phyloP scores from a whole-genome alignment of 768 basidiomycete genomes.

The Leccinum barrowsii region DNA sequence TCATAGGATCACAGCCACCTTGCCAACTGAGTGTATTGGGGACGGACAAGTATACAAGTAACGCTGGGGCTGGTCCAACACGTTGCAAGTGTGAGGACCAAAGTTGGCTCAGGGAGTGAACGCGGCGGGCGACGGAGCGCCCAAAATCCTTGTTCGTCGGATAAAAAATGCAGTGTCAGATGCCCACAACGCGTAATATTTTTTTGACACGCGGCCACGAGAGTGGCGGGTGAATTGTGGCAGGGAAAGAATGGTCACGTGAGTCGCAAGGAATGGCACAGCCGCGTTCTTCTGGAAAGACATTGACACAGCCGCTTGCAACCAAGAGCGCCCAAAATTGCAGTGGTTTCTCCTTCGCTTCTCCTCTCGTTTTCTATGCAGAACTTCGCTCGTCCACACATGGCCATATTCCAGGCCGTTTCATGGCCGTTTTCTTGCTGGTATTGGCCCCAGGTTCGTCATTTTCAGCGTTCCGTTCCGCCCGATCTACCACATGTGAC shows the following conservation, averaged over 20 bases:
- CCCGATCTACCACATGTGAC: conserved; percentile 3
- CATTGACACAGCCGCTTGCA: not conserved
- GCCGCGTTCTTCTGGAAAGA: not conserved
- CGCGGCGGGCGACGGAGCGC: conserved; percentile 14
- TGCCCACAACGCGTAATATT: conserved; percentile 3
- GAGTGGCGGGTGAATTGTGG: not conserved
- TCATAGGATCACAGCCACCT: conserved; percentile 27
- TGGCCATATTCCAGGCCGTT: not conserved
- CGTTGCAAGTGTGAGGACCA: conserved; percentile 20
- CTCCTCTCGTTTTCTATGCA: not conserved
- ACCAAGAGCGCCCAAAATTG: no score
- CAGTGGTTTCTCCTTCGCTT: not conserved
- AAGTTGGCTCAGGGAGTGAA: not conserved
- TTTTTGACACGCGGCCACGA: not conserved
- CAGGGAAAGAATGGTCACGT: not conserved
- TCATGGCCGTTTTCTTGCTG: not conserved
- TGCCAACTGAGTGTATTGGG: not conserved
- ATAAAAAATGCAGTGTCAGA: not conserved
- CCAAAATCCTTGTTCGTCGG: conserved; percentile 19
- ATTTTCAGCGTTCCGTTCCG: not conserved
- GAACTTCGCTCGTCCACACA: conserved; percentile 1
- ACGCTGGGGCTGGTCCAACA: conserved; percentile 12
- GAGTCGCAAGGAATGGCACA: not conserved
- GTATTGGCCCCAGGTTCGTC: conserved; percentile 1
- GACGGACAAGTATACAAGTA: not conserved